Evolutionary conservation across 495 filamentous ascomycete genomes (phyloP).

Genomic region (Hypoxylon lenormandii): DNA sequence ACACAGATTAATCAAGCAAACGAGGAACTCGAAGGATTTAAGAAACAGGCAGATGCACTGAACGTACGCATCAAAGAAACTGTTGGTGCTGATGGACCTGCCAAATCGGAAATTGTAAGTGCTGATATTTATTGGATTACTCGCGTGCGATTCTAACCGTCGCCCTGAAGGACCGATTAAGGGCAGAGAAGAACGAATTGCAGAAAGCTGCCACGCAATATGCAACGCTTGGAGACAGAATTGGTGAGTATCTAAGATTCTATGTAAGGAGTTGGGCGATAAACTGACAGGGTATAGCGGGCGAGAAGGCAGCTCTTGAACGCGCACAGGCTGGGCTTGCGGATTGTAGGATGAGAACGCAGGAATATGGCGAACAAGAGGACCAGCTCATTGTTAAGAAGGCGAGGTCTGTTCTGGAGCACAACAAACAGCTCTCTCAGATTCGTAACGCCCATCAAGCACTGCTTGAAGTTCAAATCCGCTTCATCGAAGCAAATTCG

Average conservation of each 20-base stretch:
- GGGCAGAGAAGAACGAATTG: conserved; percentile 58
- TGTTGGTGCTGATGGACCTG: conserved; percentile 21
- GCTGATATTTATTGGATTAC: neutral
- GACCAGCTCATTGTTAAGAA: conserved; percentile 71
- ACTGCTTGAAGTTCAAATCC: conserved; percentile 74
- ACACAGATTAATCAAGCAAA: conserved; percentile 51
- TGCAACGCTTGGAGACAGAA: conserved; percentile 74
- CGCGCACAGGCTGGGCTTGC: conserved; percentile 57
- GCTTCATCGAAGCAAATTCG: conserved; percentile 80
- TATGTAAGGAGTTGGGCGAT: neutral
- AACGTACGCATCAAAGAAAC: conserved; percentile 53
- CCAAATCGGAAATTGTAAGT: conserved; percentile 52
- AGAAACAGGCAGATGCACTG: conserved; percentile 54
- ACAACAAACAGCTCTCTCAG: conserved; percentile 67
- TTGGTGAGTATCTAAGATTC: conserved; percentile 63
- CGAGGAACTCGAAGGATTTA: conserved; percentile 52
- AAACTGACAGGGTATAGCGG: conserved; percentile 56
- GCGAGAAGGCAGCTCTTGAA: conserved; percentile 65
- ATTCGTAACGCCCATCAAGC: conserved; percentile 71
- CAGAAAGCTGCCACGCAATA: conserved; percentile 73
- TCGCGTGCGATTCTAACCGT: conserved; percentile 40
- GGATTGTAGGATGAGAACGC: conserved; percentile 50
- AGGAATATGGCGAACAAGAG: conserved; percentile 58
- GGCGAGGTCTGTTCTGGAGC: conserved; percentile 70
- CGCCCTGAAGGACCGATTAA: conserved; percentile 49